Evolutionary conservation across 2,329 filamentous ascomycete genomes (phyloP).

Genomic region (Colletotrichum tamarilloi): DNA sequence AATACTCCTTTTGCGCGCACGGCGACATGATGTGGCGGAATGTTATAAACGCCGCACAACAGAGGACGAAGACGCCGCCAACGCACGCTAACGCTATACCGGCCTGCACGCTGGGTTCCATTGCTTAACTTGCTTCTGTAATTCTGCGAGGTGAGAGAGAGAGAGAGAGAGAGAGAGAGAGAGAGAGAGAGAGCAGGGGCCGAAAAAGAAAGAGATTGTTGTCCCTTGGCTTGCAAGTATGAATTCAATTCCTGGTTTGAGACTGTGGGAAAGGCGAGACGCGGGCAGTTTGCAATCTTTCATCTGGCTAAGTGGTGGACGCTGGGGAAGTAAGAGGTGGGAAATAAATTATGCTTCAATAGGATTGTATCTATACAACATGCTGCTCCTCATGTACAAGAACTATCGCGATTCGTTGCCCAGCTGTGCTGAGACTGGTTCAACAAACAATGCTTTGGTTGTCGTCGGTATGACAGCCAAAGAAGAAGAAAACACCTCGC

Average conservation of each 20-base stretch:
- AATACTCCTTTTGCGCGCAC: slow-evolving; percentile 11
- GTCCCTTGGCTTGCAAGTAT: neutral
- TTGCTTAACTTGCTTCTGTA: neutral
- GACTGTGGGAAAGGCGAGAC: too few species aligned
- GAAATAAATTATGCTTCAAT: neutral
- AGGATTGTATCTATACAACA: neutral
- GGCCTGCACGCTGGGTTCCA: neutral
- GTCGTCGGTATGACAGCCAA: neutral
- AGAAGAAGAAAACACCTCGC: neutral
- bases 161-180: too few species aligned
- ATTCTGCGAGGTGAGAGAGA: too few species aligned
- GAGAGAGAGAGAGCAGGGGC: too few species aligned
- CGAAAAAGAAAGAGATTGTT: too few species aligned
- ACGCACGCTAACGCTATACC: neutral
- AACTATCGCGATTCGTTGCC: neutral
- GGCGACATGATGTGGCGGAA: slow-evolving; percentile 19
- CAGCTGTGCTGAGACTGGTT: neutral
- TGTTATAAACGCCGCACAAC: neutral
- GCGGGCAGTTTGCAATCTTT: too few species aligned
- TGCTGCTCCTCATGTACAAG: neutral
- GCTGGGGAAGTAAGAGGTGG: neutral
- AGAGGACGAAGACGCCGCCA: neutral
- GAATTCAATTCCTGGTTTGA: too few species aligned
- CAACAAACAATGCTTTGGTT: neutral
- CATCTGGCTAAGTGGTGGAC: neutral